phyloP scores from a whole-genome alignment of 352 stramenopile genomes.

The Halophytophthora batemanensis region DNA sequence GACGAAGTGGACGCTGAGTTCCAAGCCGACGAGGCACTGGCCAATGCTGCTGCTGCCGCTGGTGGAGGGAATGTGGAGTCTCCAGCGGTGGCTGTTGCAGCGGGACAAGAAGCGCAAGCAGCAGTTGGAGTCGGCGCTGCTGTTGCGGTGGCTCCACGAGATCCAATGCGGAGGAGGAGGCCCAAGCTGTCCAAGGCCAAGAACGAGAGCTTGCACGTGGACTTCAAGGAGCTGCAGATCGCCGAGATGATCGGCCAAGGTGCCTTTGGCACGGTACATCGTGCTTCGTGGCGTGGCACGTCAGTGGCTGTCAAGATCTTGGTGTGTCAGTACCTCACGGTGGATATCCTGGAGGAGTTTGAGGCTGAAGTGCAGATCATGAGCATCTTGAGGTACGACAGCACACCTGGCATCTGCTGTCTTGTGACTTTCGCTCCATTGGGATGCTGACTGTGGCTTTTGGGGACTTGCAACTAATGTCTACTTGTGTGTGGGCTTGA shows the following conservation, averaged over 20 bases:
- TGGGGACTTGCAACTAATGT: background rate
- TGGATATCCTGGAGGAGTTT: conserved; percentile 86
- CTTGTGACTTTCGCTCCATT: no score
- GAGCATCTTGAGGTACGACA: conserved; percentile 85
- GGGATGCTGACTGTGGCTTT: conserved; percentile 1
- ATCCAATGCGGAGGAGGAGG: conserved; percentile 20
- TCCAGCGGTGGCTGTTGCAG: conserved; percentile 6
- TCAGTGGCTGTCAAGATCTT: conserved; percentile 84
- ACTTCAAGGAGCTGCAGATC: conserved; percentile 76
- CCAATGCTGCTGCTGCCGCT: conserved; percentile 13
- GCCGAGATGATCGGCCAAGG: conserved; percentile 83
- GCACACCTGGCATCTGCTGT: no score
- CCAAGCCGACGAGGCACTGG: conserved; percentile 4
- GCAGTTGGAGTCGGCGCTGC: conserved; percentile 11
- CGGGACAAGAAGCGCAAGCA: conserved; percentile 1
- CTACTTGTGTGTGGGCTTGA: conserved; percentile 3
- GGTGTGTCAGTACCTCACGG: conserved; percentile 77
- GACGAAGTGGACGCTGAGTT: conserved; percentile 38
- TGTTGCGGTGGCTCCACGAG: conserved; percentile 9
- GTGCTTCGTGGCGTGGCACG: conserved; percentile 67
- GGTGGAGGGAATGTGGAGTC: conserved; percentile 10
- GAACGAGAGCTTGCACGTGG: conserved; percentile 78
- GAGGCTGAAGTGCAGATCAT: conserved; percentile 89
- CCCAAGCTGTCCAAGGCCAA: conserved; percentile 44
- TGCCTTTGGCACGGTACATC: conserved; percentile 81